Base-by-base conservation (phyloP, 2,329 filamentous ascomycete species). In the Onygena corvina region DNA sequence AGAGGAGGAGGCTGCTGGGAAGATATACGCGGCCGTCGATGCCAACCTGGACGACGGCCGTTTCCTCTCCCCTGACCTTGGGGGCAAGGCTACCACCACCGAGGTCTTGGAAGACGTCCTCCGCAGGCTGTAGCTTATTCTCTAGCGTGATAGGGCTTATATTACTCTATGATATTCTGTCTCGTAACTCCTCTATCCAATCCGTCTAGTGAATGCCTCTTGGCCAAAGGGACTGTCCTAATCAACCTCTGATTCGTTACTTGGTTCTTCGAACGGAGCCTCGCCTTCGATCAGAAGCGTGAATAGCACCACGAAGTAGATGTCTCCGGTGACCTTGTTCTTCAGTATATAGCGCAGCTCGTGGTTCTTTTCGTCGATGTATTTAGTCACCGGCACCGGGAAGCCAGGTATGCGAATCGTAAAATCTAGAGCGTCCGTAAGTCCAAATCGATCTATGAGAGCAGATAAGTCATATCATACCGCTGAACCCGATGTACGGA, bases 1-100 rank as follows among this genome's bases (percentile, higher is more conserved):
- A 55, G 82, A 94, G 73, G 83, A 88, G 68, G 74, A 78, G 54
- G 92, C 92, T 16, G 92, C 92, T 29, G 87, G 85, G 25, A 81
- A 76, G 71, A 94, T 98, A 60, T 94, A 96, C 67, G 76, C 80
- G 52, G 92, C 92, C 18, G 88, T 96, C 20, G 92, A 98, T 68
- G 88, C 75, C 36, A 93, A 92, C 66, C 71, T 98, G 29, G 83
- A 83, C 65, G 88, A 92, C 62, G 89, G 81, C 53, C 83, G 76
- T 71, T 73, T 89, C 55, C 69, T 96, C 56, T 92, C 79, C 63
- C 92, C 92, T 16, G 92, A 98, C 64, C 75, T 98, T 64, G 90
- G 92, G 48, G 92, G 92, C 40, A 84, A 76, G 60, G 86, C 89
- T 45, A 84, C 77, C 57, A 96, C 92, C 3, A 77, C 86, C 58